A percentile compares a stretch with the other conserved stretches of the same genome.
phyloP scores from a whole-genome alignment of 768 basidiomycete species.

The Strobilomyces echinocephalus region DNA sequence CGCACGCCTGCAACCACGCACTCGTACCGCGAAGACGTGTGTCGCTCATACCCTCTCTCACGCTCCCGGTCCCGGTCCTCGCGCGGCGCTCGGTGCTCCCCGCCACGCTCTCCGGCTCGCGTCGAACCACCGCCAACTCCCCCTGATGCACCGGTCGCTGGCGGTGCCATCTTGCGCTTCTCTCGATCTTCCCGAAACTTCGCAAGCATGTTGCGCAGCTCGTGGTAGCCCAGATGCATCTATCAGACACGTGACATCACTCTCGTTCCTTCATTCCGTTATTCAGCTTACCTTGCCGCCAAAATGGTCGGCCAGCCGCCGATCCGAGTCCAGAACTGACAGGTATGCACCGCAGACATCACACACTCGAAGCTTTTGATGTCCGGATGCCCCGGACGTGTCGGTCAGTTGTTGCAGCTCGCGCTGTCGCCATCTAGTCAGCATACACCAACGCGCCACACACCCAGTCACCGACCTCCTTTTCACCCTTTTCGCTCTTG shows the following conservation, averaged over 20 bases:
- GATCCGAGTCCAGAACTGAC: constrained; percentile 95
- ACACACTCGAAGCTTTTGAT: constrained; percentile 99
- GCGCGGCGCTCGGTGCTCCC: constrained; percentile 56
- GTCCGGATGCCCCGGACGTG: constrained; percentile 98
- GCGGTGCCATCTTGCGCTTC: constrained; percentile 62
- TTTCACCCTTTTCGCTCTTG: constrained; percentile 92
- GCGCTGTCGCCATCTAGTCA: constrained; percentile 45
- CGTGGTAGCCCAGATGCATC: constrained; percentile 99
- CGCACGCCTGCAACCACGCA: constrained; percentile 37
- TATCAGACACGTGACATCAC: constrained; percentile 38
- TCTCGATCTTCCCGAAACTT: constrained; percentile 91
- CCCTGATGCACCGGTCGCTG: constrained; percentile 37
- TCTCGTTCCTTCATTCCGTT: constrained; percentile 19
- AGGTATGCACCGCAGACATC: constrained; percentile 99
- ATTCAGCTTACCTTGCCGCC: constrained; percentile 83
- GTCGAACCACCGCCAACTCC: constrained; percentile 35
- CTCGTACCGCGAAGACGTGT: constrained; percentile 69
- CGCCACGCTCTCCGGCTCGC: constrained; percentile 40
- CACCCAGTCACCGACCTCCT: constrained; percentile 58
- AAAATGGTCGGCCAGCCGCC: constrained; percentile 98
- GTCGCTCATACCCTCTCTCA: constrained; percentile 65
- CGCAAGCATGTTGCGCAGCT: constrained; percentile 87
- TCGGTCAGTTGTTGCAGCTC: constrained; percentile 96
- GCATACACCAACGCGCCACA: neutral
- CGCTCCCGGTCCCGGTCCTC: constrained; percentile 66